These are phyloP conservation scores for Picea abies DNA, from an alignment of 83 land plant genomes.

Conservation along the genomic window DNA sequence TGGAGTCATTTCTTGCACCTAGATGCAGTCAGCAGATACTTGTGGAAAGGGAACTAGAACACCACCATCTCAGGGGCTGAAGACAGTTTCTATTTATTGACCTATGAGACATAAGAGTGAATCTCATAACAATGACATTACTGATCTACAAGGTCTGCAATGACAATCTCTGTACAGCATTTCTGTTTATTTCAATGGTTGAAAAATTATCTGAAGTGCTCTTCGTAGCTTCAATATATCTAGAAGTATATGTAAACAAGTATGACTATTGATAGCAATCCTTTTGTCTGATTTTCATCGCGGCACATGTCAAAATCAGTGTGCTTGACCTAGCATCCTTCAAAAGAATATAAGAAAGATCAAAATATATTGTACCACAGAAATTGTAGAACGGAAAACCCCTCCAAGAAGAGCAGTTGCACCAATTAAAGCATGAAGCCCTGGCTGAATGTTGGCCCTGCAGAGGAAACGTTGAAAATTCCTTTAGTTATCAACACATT, in stretches of 20 bases:
- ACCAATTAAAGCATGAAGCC: constrained; percentile 52
- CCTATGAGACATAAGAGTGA: background rate
- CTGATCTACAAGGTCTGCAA: background rate
- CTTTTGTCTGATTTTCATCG: background rate
- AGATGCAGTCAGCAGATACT: background rate
- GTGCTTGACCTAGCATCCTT: background rate
- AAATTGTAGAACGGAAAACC: constrained; percentile 45
- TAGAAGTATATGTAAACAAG: background rate
- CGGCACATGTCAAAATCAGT: background rate
- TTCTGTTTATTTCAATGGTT: background rate
- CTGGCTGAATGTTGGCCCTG: constrained; percentile 46
- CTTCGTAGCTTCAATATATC: background rate
- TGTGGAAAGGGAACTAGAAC: background rate
- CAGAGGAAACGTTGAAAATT: constrained; percentile 8
- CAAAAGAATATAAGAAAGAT: background rate
- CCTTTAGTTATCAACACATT: background rate
- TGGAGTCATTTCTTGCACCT: background rate
- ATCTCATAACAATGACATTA: background rate
- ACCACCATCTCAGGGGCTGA: background rate
- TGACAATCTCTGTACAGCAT: background rate
- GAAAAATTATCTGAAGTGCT: too few relatives aligned
- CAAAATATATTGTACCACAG: constrained; percentile 27
- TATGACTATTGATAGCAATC: background rate
- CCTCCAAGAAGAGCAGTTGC: constrained; percentile 55
- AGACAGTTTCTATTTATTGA: background rate